Percentiles rank a stretch among this genome's conserved stretches.
Conservation (phyloP, 2,329 filamentous ascomycete genomes). For the Chrysoporthe austroafricana region DNA sequence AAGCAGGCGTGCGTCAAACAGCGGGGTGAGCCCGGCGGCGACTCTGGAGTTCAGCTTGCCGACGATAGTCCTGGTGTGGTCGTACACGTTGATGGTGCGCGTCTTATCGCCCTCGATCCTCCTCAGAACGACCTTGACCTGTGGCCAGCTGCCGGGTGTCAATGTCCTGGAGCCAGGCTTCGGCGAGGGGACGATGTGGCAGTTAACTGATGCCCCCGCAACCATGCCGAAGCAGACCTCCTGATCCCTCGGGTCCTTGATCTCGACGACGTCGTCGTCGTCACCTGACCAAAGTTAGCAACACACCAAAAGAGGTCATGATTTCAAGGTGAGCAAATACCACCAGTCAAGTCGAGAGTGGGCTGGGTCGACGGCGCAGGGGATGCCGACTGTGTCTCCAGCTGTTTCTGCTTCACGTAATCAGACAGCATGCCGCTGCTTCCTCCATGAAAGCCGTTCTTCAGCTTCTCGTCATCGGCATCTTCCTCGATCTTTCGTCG, state of each 20-base stretch:
- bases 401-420: slow-evolving; percentile 65
- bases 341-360: slow-evolving; percentile 62
- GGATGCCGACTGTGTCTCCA: slow-evolving; percentile 42
- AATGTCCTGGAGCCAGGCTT: slow-evolving; percentile 66
- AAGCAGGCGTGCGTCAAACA: slow-evolving; percentile 69
- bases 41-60: slow-evolving; percentile 74
- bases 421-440: slow-evolving; percentile 65
- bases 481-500: slow-evolving; percentile 61
- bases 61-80: slow-evolving; percentile 72
- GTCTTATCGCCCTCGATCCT: slow-evolving; percentile 59
- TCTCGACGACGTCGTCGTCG: slow-evolving; percentile 62
- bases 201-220: slow-evolving; percentile 68
- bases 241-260: slow-evolving; percentile 65
- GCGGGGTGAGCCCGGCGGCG: slow-evolving; percentile 67
- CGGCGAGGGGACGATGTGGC: slow-evolving; percentile 68
- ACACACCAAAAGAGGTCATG: not conserved
- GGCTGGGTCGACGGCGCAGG: slow-evolving; percentile 32
- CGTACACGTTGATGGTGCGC: slow-evolving; percentile 71
- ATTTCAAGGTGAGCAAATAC: slow-evolving; percentile 36
- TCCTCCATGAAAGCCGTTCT: slow-evolving; percentile 47
- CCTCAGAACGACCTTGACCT: slow-evolving; percentile 73
- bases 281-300: slow-evolving; percentile 40
- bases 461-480: slow-evolving; percentile 39
- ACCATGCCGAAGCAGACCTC: slow-evolving; percentile 83
- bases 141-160: slow-evolving; percentile 67